Evolutionary conservation across 805 yeast genomes (phyloP).

Genomic region (Starmerella scarabaei): DNA sequence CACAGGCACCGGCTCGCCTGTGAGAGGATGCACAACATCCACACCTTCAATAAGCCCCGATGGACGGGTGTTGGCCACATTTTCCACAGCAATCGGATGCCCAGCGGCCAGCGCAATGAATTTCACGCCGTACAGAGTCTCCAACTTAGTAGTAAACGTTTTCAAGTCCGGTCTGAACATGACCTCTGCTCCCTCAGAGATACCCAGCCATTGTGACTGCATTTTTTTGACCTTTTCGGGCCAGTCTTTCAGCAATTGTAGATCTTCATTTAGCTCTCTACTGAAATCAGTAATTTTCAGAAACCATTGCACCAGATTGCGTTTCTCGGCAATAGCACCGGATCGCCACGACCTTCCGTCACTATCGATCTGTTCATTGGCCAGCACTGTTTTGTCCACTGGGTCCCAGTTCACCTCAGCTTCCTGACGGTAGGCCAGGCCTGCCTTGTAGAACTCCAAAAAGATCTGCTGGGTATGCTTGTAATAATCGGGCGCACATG

Average conservation of each 20-base stretch:
- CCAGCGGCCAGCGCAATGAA: constrained; percentile 64
- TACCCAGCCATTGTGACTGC: constrained; percentile 94
- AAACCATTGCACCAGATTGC: constrained; percentile 80
- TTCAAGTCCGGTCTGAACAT: constrained; percentile 35
- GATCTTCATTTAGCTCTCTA: constrained; percentile 48
- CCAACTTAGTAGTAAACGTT: constrained; percentile 81
- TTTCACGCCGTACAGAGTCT: constrained; percentile 72
- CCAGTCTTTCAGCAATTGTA: constrained; percentile 56
- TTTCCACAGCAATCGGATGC: constrained; percentile 44
- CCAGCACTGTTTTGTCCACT: constrained; percentile 82
- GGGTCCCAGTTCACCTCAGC: constrained; percentile 98
- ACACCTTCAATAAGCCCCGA: constrained; percentile 34
- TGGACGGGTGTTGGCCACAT: constrained; percentile 33
- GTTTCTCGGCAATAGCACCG: constrained; percentile 86
- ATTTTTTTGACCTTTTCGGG: constrained; percentile 76
- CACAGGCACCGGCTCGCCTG: constrained; percentile 44
- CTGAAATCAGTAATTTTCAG: constrained; percentile 80
- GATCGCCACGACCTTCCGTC: constrained; percentile 93
- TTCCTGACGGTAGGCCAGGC: constrained; percentile 70
- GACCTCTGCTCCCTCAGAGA: constrained; percentile 66
- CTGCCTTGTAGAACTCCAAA: constrained; percentile 54
- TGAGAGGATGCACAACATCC: constrained; percentile 45
- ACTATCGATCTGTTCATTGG: constrained; percentile 90
- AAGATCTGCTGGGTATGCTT: constrained; percentile 87
- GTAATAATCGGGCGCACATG: constrained; percentile 79